Percentiles rank a stretch among this genome's conserved stretches.
These are phyloP conservation scores for Musa balbisiana DNA, from an alignment of 202 grass and related monocot species.

Conservation along the genomic window DNA sequence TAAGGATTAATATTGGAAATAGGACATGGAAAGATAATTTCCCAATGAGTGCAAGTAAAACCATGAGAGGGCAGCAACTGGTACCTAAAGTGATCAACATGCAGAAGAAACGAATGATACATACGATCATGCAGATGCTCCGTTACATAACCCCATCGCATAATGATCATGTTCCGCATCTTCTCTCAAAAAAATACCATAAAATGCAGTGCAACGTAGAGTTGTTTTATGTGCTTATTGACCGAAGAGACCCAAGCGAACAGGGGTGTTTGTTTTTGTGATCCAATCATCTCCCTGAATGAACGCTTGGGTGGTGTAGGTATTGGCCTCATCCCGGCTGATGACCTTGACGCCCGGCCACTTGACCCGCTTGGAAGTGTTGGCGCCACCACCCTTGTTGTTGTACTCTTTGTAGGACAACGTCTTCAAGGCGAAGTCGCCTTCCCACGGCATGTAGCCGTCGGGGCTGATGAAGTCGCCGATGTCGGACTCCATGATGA, in stretches of 20 bases:
- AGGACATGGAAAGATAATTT: too few species aligned
- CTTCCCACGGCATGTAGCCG: neutral
- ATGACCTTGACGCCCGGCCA: neutral
- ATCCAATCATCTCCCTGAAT: neutral
- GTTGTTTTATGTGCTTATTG: neutral
- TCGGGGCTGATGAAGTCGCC: conserved; percentile 1
- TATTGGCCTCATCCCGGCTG: neutral
- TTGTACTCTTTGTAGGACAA: neutral
- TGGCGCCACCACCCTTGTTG: neutral
- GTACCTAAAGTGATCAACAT: too few species aligned
- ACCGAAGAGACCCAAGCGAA: neutral
- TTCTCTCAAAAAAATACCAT: too few species aligned
- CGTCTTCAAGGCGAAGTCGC: neutral
- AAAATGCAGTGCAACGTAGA: too few species aligned
- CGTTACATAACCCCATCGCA: too few species aligned
- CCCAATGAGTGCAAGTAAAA: too few species aligned
- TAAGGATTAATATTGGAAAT: too few species aligned
- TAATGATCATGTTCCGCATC: too few species aligned
- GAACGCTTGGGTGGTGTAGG: neutral
- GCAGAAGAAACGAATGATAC: too few species aligned
- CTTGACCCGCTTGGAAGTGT: neutral
- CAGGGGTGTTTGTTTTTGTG: neutral
- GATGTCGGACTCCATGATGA: conserved; percentile 1
- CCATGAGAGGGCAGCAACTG: too few species aligned
- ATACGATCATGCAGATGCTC: too few species aligned